Evolutionary conservation across 1,139 yeast species (phyloP), one percentile per base, ranked within the genome.

Genomic region (Suhomyces coccinellae): DNA sequence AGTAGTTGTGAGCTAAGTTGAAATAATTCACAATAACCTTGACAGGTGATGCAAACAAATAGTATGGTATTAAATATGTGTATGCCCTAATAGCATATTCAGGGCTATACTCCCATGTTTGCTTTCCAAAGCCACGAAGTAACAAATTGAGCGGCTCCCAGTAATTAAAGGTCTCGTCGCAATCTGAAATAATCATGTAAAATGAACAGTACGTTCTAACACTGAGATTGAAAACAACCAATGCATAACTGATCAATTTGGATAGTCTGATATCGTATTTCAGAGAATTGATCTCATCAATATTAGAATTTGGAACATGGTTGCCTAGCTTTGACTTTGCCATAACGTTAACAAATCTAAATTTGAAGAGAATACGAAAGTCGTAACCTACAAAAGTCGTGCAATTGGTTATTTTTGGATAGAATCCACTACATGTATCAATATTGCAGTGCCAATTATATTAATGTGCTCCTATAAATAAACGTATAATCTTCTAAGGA

Each of bases 81-180:
- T 95, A 91, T 7, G 96, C 87, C 52, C 98, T 70, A 43, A 91
- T 89, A 15, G 96, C 90, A 59, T 80, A 89, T 45, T 78, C 87
- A 0, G 98, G 97, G 0, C 97, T 88, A 62, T 91, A 91, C 59
- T 91, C 98, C 98, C 97, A 91, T 0, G 98, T 91, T 63, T 90
- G 90, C 55, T 89, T 87, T 3, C 98, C 99, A 62, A 87, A 89
- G 2, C 85, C 86, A 53, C 96, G 78, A 3, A 85, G 67, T 32
- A 91, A 57, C 44, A 86, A 73, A 60, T 91, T 93, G 47, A 91
- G 71, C 0, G 99, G 97, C 55, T 91, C 99, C 93, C 91, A 90
- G 66, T 88, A 91, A 59, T 91, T 91, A 75, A 80, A 91, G 0
- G 81, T 76, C 33, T 62, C 66, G 62, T 89, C 97, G 61, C 96